Evolutionary conservation across 257 asterid species (phyloP).

Genomic region (Rehmannia glutinosa): DNA sequence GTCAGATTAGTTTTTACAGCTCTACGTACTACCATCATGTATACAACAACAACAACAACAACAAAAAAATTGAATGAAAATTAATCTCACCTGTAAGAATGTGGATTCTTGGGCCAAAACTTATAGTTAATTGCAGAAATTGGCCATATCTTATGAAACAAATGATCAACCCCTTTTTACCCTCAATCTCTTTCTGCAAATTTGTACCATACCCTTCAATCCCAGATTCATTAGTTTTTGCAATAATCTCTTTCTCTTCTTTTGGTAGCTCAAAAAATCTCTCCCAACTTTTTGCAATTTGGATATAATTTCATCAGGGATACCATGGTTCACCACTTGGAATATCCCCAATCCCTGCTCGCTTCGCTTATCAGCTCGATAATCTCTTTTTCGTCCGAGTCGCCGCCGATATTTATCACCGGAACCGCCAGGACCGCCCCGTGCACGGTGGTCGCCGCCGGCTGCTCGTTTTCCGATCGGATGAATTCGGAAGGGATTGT

Average conservation of each 20-base stretch:
- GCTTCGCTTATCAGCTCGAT: constrained; percentile 31
- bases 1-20: too few species aligned
- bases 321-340: constrained; percentile 64
- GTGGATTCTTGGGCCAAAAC: constrained; percentile 75
- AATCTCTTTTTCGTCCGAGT: constrained; percentile 12
- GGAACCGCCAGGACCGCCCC: constrained; percentile 51
- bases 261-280: constrained; percentile 48
- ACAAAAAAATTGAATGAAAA: not conserved
- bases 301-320: constrained; percentile 33
- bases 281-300: constrained; percentile 45
- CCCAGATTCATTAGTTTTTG: constrained; percentile 39
- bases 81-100: constrained; percentile 48
- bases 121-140: constrained; percentile 43
- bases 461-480: constrained; percentile 46
- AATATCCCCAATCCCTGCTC: constrained; percentile 57
- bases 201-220: constrained; percentile 70
- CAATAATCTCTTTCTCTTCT: constrained; percentile 43
- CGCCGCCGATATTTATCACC: constrained; percentile 36
- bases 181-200: constrained; percentile 51
- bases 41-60: too few species aligned
- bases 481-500: constrained; percentile 47
- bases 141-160: constrained; percentile 77
- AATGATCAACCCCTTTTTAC: constrained; percentile 84
- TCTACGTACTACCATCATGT: too few species aligned
- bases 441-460: constrained; percentile 42